Evolutionary conservation across 169 alveolate genomes (phyloP).

Genomic region (Cryptosporidium ubiquitum): DNA sequence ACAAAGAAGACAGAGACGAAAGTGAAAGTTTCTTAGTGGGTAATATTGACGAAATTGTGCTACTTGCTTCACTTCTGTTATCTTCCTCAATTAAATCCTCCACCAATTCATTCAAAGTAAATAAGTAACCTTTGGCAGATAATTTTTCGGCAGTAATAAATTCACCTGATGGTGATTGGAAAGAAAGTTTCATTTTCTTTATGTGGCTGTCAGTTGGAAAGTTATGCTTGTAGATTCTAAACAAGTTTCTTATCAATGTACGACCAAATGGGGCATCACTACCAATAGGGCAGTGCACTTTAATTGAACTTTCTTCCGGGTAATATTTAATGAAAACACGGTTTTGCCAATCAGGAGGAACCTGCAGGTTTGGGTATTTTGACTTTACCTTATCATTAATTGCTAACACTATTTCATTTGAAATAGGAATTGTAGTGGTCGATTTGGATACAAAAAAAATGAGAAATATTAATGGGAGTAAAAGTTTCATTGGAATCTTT

Average conservation of each 20-base stretch:
- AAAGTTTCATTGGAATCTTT: background rate
- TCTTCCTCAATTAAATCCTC: background rate
- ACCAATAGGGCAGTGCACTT: conserved; percentile 42
- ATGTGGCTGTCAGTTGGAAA: conserved; percentile 23
- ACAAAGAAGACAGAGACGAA: conserved; percentile 31
- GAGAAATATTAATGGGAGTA: background rate
- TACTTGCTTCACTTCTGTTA: background rate
- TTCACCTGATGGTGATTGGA: conserved; percentile 17
- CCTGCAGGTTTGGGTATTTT: conserved; percentile 22
- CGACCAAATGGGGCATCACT: conserved; percentile 70
- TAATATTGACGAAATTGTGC: background rate
- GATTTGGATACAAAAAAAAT: background rate
- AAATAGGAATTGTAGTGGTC: background rate
- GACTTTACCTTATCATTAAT: conserved; percentile 26
- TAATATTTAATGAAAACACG: conserved; percentile 49
- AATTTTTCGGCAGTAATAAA: conserved; percentile 35
- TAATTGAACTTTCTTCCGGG: conserved; percentile 43
- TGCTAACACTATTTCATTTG: conserved; percentile 6
- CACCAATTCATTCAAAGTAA: conserved; percentile 11
- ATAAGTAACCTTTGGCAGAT: conserved; percentile 21
- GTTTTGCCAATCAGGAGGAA: conserved; percentile 28
- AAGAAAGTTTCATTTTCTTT: conserved; percentile 55
- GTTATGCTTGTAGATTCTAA: conserved; percentile 4
- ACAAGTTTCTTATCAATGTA: conserved; percentile 16
- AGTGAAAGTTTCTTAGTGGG: background rate